Conservation (phyloP, 2,329 filamentous ascomycete species). For the Fusarium begoniae region DNA sequence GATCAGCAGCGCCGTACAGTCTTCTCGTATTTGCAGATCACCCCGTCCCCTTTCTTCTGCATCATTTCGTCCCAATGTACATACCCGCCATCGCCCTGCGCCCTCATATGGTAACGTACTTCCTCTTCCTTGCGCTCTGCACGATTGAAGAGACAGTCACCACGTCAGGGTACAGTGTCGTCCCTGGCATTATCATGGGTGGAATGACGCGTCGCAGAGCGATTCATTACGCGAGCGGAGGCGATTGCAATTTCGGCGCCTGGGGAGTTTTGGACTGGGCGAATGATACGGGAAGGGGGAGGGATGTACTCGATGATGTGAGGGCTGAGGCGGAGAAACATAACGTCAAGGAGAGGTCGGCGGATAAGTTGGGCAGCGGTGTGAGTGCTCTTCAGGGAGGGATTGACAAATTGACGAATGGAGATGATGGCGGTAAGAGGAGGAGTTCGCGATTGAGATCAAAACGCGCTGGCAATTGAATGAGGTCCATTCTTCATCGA, state of each 20-base stretch:
- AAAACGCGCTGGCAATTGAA: slow-evolving; percentile 19
- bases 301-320: slow-evolving; percentile 62
- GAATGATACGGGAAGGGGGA: slow-evolving; percentile 63
- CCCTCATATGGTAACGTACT: slow-evolving; percentile 77
- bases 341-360: slow-evolving; percentile 55
- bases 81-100: slow-evolving; percentile 71
- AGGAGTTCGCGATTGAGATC: slow-evolving; percentile 42
- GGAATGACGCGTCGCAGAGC: slow-evolving; percentile 55
- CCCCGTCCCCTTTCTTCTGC: slow-evolving; percentile 69
- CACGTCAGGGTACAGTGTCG: slow-evolving; percentile 72
- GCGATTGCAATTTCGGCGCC: slow-evolving; percentile 68
- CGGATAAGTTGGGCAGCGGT: slow-evolving; percentile 47
- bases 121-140: slow-evolving; percentile 69
- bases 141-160: slow-evolving; percentile 74
- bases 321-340: slow-evolving; percentile 67
- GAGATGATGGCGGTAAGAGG: slow-evolving; percentile 40
- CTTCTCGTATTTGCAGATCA: slow-evolving; percentile 74
- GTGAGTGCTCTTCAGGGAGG: slow-evolving; percentile 47
- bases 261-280: slow-evolving; percentile 72
- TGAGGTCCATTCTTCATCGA: not conserved
- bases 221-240: slow-evolving; percentile 65
- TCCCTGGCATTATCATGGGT: slow-evolving; percentile 63
- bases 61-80: slow-evolving; percentile 72
- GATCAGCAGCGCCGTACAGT: slow-evolving; percentile 66
- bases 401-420: slow-evolving; percentile 43